Base-by-base conservation (phyloP, 2,329 filamentous ascomycete genomes). In the Sporothrix brunneoviolacea region DNA sequence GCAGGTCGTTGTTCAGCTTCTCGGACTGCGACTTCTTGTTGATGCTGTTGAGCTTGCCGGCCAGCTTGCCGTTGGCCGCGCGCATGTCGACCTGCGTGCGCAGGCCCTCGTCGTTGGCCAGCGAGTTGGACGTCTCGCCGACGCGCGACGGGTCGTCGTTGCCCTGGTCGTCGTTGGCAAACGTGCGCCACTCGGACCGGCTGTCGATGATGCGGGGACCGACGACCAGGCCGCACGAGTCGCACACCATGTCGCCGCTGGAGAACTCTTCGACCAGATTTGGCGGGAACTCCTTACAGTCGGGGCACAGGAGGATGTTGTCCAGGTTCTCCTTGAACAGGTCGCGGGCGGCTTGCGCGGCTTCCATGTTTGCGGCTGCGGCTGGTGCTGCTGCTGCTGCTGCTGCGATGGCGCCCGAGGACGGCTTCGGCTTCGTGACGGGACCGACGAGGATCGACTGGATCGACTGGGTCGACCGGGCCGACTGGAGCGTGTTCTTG, bases 141-240 rank as follows among this genome's bases (percentile, higher is more conserved):
- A 98, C 91, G 89, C 93, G 93, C 53, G 90, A 96, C 4, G 94
- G 93, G 59, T 98, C 93, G 61, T 97, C 94, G 63, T 88, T 91
- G 62, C 88, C 89, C 67, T 95, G 89, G 65, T 98, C 94, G 64
- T 98, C 93, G 65, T 97, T 97, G 64, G 91, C 90, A 71, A 98
- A 98, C 1, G 93, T 98, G 65, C 93, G 88, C 93, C 93, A 98
- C 72, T 98, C 93, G 42, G 90, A 95, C 55, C 94, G 86, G 54
- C 88, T 94, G 65, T 98, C 94, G 63, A 98, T 91, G 65, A 93
- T 90, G 58, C 89, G 86, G 62, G 91, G 87, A 54, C 87, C 86
- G 27, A 98, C 79, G 6, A 98, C 93, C 30, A 96, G 76, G 33
- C 93, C 93, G 62, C 93, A 98, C 55, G 86, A 89, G 52, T 80